These are phyloP conservation scores for Paradendryphiella salina DNA, from an alignment of 2,329 filamentous ascomycete genomes.

Conservation along the genomic window DNA sequence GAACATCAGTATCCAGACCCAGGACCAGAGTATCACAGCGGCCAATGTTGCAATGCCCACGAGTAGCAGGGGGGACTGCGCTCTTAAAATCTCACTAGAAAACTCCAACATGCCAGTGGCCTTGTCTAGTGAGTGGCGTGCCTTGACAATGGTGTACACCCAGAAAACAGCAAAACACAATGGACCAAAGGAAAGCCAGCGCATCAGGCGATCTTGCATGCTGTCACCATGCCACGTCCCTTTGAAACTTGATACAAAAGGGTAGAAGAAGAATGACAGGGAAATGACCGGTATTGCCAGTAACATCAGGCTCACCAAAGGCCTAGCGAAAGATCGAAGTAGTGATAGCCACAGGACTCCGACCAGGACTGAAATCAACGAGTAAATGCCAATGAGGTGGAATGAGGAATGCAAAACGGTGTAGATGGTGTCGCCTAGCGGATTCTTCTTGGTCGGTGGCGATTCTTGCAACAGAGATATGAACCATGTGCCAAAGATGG, in stretches of 20 bases:
- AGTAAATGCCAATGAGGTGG: constrained; percentile 87
- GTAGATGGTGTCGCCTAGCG: constrained; percentile 92
- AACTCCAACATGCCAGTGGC: constrained; percentile 92
- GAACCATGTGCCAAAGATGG: constrained; percentile 84
- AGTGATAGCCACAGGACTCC: constrained; percentile 89
- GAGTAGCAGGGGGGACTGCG: constrained; percentile 78
- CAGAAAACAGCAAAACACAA: constrained; percentile 73
- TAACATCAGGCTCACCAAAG: constrained; percentile 78
- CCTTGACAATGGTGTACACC: constrained; percentile 80
- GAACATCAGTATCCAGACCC: constrained; percentile 97
- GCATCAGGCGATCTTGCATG: constrained; percentile 86
- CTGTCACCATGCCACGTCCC: constrained; percentile 73
- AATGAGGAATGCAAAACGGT: constrained; percentile 84
- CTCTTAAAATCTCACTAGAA: constrained; percentile 80
- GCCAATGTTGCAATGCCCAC: constrained; percentile 80
- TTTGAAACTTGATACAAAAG: constrained; percentile 86
- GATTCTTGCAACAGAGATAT: constrained; percentile 89
- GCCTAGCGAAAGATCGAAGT: constrained; percentile 81
- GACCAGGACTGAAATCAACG: constrained; percentile 83
- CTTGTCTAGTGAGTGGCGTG: constrained; percentile 77
- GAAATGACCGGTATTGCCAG: constrained; percentile 84
- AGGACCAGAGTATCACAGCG: constrained; percentile 84
- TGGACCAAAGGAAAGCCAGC: constrained; percentile 80
- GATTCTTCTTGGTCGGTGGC: constrained; percentile 66
- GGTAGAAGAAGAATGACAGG: constrained; percentile 87